Conservation (phyloP, 305 asterid species). For the Petunia hybrid region DNA sequence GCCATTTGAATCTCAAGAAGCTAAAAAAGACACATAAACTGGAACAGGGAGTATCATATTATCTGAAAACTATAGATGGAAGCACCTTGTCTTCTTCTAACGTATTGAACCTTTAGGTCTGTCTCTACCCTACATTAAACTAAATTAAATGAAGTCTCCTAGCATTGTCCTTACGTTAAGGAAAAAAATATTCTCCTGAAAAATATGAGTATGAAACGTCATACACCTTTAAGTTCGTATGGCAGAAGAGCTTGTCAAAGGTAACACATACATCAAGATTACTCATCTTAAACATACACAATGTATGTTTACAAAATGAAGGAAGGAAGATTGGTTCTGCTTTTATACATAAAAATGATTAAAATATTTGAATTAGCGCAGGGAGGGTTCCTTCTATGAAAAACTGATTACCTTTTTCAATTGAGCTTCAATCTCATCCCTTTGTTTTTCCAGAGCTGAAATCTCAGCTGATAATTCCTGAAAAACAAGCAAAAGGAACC, state of each 20-base stretch:
- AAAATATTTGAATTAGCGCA: not conserved
- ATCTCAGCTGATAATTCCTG: constrained; percentile 90
- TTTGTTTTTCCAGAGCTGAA: constrained; percentile 83
- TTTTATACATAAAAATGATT: not conserved
- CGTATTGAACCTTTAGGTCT: not conserved
- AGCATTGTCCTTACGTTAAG: too few species aligned
- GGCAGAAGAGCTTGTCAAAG: constrained; percentile 18
- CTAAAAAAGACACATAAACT: too few species aligned
- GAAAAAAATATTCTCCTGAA: not conserved
- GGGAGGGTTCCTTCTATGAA: not conserved
- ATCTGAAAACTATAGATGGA: not conserved
- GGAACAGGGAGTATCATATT: not conserved
- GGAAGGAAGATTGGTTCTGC: not conserved
- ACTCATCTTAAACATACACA: not conserved
- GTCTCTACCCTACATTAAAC: constrained; percentile 23
- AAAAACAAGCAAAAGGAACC: constrained; percentile 38
- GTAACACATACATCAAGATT: not conserved
- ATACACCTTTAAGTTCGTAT: not conserved
- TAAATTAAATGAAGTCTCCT: not conserved
- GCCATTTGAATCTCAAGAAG: too few species aligned
- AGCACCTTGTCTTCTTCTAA: not conserved
- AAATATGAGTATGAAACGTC: not conserved
- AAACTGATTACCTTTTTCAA: constrained; percentile 69
- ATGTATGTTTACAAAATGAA: not conserved
- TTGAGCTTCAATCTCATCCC: constrained; percentile 88